A percentile compares a stretch with the other conserved stretches of the same genome.
Evolutionary conservation across 2,329 filamentous ascomycete genomes (phyloP).

Genomic region (Sporothrix mexicana): DNA sequence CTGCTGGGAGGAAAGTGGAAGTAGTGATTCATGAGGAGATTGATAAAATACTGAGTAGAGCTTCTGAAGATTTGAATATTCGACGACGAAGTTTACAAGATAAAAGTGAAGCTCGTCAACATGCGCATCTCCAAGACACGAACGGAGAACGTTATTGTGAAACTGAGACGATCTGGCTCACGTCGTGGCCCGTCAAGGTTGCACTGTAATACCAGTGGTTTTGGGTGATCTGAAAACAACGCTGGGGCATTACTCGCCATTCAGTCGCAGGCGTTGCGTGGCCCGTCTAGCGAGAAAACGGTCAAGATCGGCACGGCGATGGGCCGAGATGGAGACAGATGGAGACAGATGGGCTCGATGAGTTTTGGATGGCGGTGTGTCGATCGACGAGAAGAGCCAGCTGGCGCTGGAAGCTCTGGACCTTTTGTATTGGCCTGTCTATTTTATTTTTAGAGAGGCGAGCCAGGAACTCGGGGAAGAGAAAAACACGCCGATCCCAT

Average conservation of each 20-base stretch:
- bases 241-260: not conserved
- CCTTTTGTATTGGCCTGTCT: not conserved
- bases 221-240: not conserved
- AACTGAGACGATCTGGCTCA: not conserved
- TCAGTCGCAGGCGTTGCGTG: slow-evolving; percentile 5
- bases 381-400: slow-evolving; percentile 7
- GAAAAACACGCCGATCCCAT: slow-evolving; percentile 1
- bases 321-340: no score
- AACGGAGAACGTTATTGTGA: no score
- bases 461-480: not conserved
- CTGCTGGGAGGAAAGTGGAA: not conserved
- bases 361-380: not conserved
- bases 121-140: not conserved
- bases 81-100: no score
- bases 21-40: not conserved
- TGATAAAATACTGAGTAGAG: not conserved
- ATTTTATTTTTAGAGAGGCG: slow-evolving; percentile 25
- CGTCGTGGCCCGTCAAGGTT: not conserved
- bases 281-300: slow-evolving; percentile 6
- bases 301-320: slow-evolving; percentile 13
- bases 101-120: no score
- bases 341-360: not conserved
- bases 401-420: not conserved
- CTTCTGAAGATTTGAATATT: not conserved
- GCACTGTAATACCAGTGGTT: no score